These are phyloP conservation scores for Sicyos edulis DNA, from an alignment of 306 rosid genomes.

Conservation along the genomic window DNA sequence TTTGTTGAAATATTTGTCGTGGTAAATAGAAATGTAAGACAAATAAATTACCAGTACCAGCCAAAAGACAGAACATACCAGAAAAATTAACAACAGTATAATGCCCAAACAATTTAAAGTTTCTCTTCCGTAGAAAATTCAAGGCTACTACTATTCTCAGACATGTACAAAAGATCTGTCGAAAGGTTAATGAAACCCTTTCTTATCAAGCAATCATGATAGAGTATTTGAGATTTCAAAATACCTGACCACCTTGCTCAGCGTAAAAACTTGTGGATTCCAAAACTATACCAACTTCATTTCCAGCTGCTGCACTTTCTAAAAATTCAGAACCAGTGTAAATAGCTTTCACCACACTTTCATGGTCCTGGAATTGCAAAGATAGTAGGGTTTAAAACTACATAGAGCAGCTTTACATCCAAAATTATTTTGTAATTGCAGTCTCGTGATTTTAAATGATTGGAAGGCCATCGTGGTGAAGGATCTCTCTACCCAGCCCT, in stretches of 20 bases:
- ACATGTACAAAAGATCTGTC: slow-evolving; percentile 2
- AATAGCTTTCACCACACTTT: slow-evolving; percentile 69
- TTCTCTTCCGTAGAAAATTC: neutral
- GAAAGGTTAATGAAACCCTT: neutral
- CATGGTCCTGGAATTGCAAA: slow-evolving; percentile 55
- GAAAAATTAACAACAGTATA: neutral
- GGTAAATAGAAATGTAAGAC: slow-evolving; percentile 1
- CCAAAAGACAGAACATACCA: neutral
- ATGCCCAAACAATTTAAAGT: neutral
- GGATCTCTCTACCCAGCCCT: no score
- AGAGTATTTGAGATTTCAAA: slow-evolving; percentile 7
- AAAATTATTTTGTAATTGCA: no score
- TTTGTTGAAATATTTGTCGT: neutral
- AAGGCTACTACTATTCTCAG: neutral
- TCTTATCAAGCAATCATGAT: slow-evolving; percentile 6
- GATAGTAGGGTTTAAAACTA: slow-evolving; percentile 15
- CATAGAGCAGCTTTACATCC: no score
- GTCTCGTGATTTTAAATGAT: no score
- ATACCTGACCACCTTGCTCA: slow-evolving; percentile 99
- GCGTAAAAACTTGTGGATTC: slow-evolving; percentile 97
- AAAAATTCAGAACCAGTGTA: slow-evolving; percentile 72
- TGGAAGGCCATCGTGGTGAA: no score
- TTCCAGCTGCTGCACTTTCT: slow-evolving; percentile 44
- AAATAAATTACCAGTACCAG: neutral
- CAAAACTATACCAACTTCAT: slow-evolving; percentile 69